These are phyloP conservation scores for Furcasterigmium sp. DNA, from an alignment of 2,329 filamentous ascomycete species.

Conservation along the genomic window DNA sequence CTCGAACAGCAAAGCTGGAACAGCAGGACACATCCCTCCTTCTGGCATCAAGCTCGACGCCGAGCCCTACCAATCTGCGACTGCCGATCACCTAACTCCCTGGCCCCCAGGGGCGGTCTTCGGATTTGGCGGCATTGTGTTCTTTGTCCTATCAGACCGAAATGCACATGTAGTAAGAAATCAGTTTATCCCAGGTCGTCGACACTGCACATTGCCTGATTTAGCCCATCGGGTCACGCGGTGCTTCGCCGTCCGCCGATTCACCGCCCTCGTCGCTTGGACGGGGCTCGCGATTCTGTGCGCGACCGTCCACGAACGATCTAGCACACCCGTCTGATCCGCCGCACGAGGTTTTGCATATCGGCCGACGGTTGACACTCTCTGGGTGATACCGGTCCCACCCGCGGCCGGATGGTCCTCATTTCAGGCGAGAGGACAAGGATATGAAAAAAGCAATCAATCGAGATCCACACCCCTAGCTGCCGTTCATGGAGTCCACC, in stretches of 20 bases:
- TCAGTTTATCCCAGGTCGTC: too few relatives aligned
- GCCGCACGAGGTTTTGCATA: neutral
- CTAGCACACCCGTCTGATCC: too few relatives aligned
- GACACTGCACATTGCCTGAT: too few relatives aligned
- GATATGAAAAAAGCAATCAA: constrained; percentile 3
- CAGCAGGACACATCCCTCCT: neutral
- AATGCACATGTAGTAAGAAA: too few relatives aligned
- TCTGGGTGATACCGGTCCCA: neutral
- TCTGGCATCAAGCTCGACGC: neutral
- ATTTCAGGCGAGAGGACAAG: neutral
- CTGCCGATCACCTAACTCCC: constrained; percentile 2
- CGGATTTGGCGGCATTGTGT: neutral
- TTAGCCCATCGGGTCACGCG: too few relatives aligned
- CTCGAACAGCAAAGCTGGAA: neutral
- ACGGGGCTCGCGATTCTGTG: too few relatives aligned
- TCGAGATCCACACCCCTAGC: constrained; percentile 5
- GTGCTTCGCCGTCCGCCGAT: too few relatives aligned
- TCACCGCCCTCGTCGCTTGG: too few relatives aligned
- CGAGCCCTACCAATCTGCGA: constrained; percentile 4
- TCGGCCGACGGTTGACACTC: neutral
- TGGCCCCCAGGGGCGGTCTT: neutral
- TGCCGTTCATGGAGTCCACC: constrained; percentile 1
- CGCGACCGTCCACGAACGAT: too few relatives aligned
- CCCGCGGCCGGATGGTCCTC: neutral
- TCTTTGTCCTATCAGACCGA: neutral